phyloP scores from a whole-genome alignment of 257 asterid species.

The Primulina eburnea region DNA sequence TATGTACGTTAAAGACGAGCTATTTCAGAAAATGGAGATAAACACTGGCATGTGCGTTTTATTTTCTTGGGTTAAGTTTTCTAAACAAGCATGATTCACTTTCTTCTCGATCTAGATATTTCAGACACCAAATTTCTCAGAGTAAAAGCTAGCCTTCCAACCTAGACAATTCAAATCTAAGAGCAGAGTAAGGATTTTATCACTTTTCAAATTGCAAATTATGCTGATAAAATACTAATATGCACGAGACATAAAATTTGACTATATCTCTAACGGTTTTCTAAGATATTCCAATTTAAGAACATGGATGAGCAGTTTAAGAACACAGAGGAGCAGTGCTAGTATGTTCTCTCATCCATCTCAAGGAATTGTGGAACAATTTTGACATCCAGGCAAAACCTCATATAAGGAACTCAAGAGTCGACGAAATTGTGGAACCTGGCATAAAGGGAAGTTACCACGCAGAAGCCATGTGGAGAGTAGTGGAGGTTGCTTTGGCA shows the following conservation, averaged over 20 bases:
- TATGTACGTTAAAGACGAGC: neutral
- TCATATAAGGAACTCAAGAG: slow-evolving; percentile 64
- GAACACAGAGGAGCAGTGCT: slow-evolving; percentile 45
- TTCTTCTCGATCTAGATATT: slow-evolving; percentile 41
- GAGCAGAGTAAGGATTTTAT: slow-evolving; percentile 56
- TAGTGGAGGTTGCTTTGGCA: slow-evolving; percentile 80
- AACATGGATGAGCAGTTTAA: slow-evolving; percentile 44
- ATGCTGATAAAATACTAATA: neutral
- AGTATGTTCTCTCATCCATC: slow-evolving; percentile 34
- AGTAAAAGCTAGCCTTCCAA: slow-evolving; percentile 34
- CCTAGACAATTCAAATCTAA: slow-evolving; percentile 34
- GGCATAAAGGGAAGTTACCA: slow-evolving; percentile 50
- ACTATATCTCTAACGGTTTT: slow-evolving; percentile 18
- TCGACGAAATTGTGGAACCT: slow-evolving; percentile 58
- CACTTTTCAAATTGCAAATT: slow-evolving; percentile 11
- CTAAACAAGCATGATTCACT: neutral
- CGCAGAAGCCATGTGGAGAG: slow-evolving; percentile 61
- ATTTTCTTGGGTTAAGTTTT: neutral
- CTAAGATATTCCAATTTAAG: slow-evolving; percentile 31
- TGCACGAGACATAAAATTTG: slow-evolving; percentile 17
- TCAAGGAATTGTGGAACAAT: slow-evolving; percentile 25
- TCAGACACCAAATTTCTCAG: slow-evolving; percentile 47
- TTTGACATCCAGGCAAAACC: slow-evolving; percentile 60
- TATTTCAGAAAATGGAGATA: neutral
- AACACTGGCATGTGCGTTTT: neutral